These are phyloP conservation scores for Vickermania spadyakhi DNA, from an alignment of 208 protist genomes.

Conservation along the genomic window DNA sequence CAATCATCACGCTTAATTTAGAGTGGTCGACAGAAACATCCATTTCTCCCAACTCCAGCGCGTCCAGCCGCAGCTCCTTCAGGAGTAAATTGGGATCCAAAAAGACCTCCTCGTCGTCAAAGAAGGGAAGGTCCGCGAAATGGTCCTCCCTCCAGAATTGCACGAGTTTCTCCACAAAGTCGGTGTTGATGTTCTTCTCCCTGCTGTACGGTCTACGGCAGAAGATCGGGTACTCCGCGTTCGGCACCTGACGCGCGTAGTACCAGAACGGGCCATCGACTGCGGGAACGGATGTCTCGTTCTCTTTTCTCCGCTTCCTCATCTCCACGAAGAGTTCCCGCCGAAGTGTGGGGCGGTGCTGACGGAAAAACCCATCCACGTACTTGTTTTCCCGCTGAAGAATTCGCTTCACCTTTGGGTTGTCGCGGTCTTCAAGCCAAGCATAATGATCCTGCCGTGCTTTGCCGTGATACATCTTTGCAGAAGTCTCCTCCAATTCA, in stretches of 20 bases:
- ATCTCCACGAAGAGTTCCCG: constrained; percentile 42
- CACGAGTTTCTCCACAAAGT: constrained; percentile 35
- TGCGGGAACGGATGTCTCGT: constrained; percentile 42
- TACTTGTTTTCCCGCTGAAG: constrained; percentile 37
- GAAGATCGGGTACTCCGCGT: constrained; percentile 40
- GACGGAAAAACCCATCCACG: constrained; percentile 26
- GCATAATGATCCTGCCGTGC: constrained; percentile 33
- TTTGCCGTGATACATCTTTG: constrained; percentile 26
- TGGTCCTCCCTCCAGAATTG: constrained; percentile 21
- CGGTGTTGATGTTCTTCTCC: constrained; percentile 9
- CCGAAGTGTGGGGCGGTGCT: constrained; percentile 6
- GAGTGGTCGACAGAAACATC: constrained; percentile 44
- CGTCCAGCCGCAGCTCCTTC: constrained; percentile 29
- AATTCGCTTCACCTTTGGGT: constrained; percentile 23
- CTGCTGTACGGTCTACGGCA: constrained; percentile 36
- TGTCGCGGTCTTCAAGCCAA: constrained; percentile 34
- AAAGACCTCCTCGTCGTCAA: constrained; percentile 52
- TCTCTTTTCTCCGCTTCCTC: constrained; percentile 22
- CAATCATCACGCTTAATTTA: constrained; percentile 33
- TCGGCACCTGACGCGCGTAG: constrained; percentile 40
- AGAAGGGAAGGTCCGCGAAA: constrained; percentile 25
- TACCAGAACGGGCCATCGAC: constrained; percentile 59
- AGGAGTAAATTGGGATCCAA: constrained; percentile 60
- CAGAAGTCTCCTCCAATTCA: neutral
- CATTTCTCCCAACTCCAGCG: constrained; percentile 52